These are phyloP conservation scores for Kodamaea fukazawae DNA, from an alignment of 805 yeast species.

Conservation along the genomic window DNA sequence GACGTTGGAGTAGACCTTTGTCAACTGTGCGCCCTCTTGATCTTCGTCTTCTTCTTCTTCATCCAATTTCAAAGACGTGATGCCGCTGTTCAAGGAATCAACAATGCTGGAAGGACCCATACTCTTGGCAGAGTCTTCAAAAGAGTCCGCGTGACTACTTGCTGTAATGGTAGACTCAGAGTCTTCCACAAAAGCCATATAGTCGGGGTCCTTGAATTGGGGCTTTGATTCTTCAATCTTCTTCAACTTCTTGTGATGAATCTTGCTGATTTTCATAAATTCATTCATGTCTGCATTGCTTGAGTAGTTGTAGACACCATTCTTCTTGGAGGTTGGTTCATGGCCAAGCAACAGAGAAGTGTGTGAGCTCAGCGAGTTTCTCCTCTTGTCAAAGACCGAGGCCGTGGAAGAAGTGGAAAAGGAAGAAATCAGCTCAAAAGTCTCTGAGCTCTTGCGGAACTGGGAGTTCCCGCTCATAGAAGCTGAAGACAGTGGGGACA, in stretches of 20 bases:
- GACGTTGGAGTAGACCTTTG: slow-evolving; percentile 24
- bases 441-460: not conserved
- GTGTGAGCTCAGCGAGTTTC: too few species aligned
- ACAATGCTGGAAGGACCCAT: too few species aligned
- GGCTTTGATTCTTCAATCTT: slow-evolving; percentile 3
- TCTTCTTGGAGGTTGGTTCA: not conserved
- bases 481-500: too few species aligned
- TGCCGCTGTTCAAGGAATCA: slow-evolving; percentile 6
- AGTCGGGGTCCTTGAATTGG: not conserved
- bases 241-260: slow-evolving; percentile 6
- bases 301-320: slow-evolving; percentile 11
- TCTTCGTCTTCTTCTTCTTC: slow-evolving; percentile 13
- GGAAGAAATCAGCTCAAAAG: not conserved
- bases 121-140: not conserved
- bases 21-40: slow-evolving; percentile 11
- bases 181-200: not conserved
- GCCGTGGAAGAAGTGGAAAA: not conserved
- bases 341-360: too few species aligned
- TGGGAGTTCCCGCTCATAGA: not conserved
- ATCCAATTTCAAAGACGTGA: slow-evolving; percentile 3
- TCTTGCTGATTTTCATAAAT: slow-evolving; percentile 14
- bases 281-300: slow-evolving; percentile 14
- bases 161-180: slow-evolving; percentile 4
- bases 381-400: not conserved
- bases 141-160: slow-evolving; percentile 4